A percentile compares a stretch with the other conserved stretches of the same genome.
Conservation (phyloP, 352 stramenopile species). For the Phytopythium litorale region DNA sequence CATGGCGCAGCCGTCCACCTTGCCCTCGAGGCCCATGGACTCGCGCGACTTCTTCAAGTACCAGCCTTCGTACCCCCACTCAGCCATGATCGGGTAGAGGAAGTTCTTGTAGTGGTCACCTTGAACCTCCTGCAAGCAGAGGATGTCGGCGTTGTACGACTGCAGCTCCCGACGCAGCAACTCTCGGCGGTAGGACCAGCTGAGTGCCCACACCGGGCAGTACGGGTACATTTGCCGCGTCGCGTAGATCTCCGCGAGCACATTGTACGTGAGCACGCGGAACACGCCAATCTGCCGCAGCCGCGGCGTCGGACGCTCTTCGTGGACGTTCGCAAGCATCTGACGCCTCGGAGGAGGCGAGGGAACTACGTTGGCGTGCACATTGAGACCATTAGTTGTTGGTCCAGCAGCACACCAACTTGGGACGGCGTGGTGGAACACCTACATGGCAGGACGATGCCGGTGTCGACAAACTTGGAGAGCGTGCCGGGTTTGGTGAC, state of each 20-base stretch:
- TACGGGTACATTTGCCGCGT: conserved; percentile 95
- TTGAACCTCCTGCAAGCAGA: conserved; percentile 98
- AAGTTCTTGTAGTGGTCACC: conserved; percentile 98
- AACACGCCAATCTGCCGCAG: conserved; percentile 79
- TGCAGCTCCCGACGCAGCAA: conserved; percentile 89
- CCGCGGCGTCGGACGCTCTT: conserved; percentile 66
- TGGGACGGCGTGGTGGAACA: conserved; percentile 8
- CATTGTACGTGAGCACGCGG: conserved; percentile 88
- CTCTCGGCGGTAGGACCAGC: conserved; percentile 94
- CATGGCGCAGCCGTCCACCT: conserved; percentile 97
- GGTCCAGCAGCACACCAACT: not conserved
- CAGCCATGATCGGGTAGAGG: conserved; percentile 93
- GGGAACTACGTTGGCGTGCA: conserved; percentile 40
- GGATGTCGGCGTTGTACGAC: conserved; percentile 92
- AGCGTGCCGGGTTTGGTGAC: conserved; percentile 23
- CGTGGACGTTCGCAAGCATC: conserved; percentile 82
- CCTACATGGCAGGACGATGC: conserved; percentile 85
- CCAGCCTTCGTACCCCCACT: conserved; percentile 96
- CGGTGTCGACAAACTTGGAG: conserved; percentile 78
- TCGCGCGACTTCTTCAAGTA: conserved; percentile 99
- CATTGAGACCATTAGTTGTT: not conserved
- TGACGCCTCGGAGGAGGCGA: conserved; percentile 67
- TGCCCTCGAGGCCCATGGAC: conserved; percentile 95
- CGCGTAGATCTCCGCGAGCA: conserved; percentile 91
- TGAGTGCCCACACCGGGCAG: conserved; percentile 96